phyloP scores from a whole-genome alignment of 306 rosid genomes.

The Amphicarpaea edgeworthii region DNA sequence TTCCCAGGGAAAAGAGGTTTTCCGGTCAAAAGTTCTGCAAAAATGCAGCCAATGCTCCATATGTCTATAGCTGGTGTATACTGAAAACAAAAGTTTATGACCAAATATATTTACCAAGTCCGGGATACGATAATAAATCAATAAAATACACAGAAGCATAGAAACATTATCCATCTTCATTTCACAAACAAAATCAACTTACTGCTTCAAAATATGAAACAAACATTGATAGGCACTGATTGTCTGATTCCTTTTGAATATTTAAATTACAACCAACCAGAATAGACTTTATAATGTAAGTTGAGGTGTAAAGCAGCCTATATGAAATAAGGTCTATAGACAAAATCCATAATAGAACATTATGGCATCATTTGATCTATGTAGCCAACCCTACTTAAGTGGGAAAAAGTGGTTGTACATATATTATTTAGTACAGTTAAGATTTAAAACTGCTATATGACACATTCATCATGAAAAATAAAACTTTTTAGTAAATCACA shows the following conservation, averaged over 20 bases:
- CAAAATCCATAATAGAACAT: background rate
- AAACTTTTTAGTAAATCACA: background rate
- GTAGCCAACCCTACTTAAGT: background rate
- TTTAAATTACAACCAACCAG: conserved; percentile 16
- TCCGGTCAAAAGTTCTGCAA: conserved; percentile 96
- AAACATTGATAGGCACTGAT: background rate
- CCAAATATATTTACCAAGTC: conserved; percentile 26
- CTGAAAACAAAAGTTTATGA: conserved; percentile 53
- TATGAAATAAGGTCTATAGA: background rate
- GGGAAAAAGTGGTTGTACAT: background rate
- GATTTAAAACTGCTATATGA: background rate
- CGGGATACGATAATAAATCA: conserved; percentile 29
- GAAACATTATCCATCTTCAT: conserved; percentile 20
- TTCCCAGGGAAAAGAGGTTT: conserved; percentile 99
- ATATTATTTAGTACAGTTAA: background rate
- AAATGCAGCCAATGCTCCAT: conserved; percentile 99
- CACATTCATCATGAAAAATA: background rate
- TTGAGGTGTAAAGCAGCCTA: conserved; percentile 8
- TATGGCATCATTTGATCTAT: background rate
- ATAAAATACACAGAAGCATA: conserved; percentile 10
- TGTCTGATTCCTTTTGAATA: background rate
- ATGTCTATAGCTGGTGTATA: conserved; percentile 99
- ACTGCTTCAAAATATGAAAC: conserved; percentile 26
- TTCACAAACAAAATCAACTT: conserved; percentile 33
- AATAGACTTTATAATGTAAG: background rate